Evolutionary conservation across 306 rosid genomes (phyloP), one percentile per base, ranked within the genome.

Genomic region (Clitoria ternatea): DNA sequence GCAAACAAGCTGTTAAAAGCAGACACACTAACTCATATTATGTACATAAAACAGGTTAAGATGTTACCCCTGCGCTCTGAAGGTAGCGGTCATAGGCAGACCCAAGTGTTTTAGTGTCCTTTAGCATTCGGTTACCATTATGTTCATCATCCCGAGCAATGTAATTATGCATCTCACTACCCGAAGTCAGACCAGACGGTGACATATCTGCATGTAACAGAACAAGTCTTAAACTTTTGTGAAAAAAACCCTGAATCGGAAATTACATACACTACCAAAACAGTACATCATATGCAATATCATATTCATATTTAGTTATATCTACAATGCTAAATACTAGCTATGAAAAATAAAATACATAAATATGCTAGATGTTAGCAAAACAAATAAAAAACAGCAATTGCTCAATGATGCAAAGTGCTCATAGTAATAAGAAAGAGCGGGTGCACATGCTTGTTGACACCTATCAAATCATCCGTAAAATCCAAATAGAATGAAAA

Each of bases 81-180:
- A 92, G 96, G 82, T 89, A 92, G 49, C 82, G 90, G 44, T 92
- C 97, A 79, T 89, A 92, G 23, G 96, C 93, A 60, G 94, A 92
- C 50, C 91, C 96, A 14, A 92, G 77, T 15, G 89, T 43, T 50
- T 79, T 77, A 11, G 88, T 85, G 69, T 87, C 91, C 74, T 84
- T 89, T 37, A 81, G 52, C 42, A 73, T 50, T 81, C 72, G 84
- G 24, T 66, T 83, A 71, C 82, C 89, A 48, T 78, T 70, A 56
- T 50, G 77, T 54, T 85, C 86, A 78, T 86, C 86, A 33, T 78
- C 83, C 37, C 74, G 84, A 64, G 77, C 42, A 56, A 83, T 70
- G 74, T 86, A 88, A 65, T 59, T 79, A 54, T 82, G 89, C 90
- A 83, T 76, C 74, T 88, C 97, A 71, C 76, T 88, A 35, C 87